Evolutionary conservation across 2,329 filamentous ascomycete species (phyloP), one percentile per base, ranked within the genome.

Genomic region (Beauveria australis): DNA sequence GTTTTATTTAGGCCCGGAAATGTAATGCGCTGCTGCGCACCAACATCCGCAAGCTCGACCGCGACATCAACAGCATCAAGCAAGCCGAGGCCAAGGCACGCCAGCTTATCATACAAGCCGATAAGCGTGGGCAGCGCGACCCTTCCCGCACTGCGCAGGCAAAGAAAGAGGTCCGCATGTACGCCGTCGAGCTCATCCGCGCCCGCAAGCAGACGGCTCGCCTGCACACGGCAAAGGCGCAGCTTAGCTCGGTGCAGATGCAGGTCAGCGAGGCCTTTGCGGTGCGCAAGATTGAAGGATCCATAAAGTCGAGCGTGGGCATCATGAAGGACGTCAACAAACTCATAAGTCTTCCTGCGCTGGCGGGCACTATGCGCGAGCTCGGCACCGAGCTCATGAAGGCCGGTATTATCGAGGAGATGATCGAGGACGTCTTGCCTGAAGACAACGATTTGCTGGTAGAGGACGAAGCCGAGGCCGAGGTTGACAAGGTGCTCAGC

Each of bases 251-350:
- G 66, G 93, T 99, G 48, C 88, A 93, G 75, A 96, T 97, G 92
- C 94, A 97, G 76, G 93, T 99, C 70, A 91, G 92, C 70, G 93
- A 97, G 77, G 92, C 94, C 1, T 97, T 97, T 74, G 90, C 91
- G 1, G 88, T 97, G 68, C 87, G 91, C 67, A 96, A 96, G 80
- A 97, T 99, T 65, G 92, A 97, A 76, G 93, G 92, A 51, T 92
- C 88, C 69, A 92, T 99, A 70, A 84, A 85, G 66, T 88, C 89
- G 47, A 91, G 87, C 67, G 92, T 93, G 9, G 89, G 90, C 49
- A 92, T 99, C 67, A 97, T 99, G 94, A 93, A 92, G 76, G 92
- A 97, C 72, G 91, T 99, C 62, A 97, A 97, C 74, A 83, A 81
- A 18, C 80, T 97, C 28, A 86, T 97, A 54, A 82, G 88, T 30